Conservation (phyloP, 129 eudicot genomes). For the Centaurea solstitialis region DNA sequence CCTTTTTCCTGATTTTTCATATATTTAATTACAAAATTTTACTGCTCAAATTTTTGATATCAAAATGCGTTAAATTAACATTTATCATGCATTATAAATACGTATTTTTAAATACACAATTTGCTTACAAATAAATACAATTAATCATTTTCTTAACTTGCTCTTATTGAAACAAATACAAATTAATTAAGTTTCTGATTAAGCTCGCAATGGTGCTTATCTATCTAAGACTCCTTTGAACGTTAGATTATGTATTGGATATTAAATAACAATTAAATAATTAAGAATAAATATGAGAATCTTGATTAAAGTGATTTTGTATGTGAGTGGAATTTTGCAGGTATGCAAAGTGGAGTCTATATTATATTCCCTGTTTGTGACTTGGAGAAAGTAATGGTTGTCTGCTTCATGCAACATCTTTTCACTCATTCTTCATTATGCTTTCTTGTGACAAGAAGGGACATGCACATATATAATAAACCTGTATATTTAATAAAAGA, state of each 20-base stretch:
- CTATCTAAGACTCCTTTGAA: neutral
- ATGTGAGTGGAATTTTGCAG: slow-evolving; percentile 25
- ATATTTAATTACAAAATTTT: no score
- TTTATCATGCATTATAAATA: neutral
- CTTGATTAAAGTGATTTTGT: slow-evolving; percentile 10
- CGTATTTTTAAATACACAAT: neutral
- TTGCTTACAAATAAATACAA: neutral
- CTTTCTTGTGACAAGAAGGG: slow-evolving; percentile 27
- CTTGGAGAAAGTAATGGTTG: slow-evolving; percentile 27
- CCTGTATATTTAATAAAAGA: neutral
- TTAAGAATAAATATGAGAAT: slow-evolving; percentile 5
- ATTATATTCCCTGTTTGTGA: slow-evolving; percentile 22
- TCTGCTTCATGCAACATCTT: slow-evolving; percentile 21
- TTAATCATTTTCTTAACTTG: neutral
- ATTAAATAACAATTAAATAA: neutral
- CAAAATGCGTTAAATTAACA: neutral
- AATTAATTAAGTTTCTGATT: neutral
- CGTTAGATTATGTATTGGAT: neutral
- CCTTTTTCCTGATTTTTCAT: no score
- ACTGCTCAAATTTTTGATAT: neutral
- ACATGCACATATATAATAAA: slow-evolving; percentile 15
- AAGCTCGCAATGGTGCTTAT: neutral
- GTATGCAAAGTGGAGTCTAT: slow-evolving; percentile 33
- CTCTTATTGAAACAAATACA: neutral
- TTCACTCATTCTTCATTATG: slow-evolving; percentile 27